Percentiles rank a stretch among this genome's conserved stretches.
phyloP scores from a whole-genome alignment of 768 basidiomycete genomes.

The Suillus cothurnatus region DNA sequence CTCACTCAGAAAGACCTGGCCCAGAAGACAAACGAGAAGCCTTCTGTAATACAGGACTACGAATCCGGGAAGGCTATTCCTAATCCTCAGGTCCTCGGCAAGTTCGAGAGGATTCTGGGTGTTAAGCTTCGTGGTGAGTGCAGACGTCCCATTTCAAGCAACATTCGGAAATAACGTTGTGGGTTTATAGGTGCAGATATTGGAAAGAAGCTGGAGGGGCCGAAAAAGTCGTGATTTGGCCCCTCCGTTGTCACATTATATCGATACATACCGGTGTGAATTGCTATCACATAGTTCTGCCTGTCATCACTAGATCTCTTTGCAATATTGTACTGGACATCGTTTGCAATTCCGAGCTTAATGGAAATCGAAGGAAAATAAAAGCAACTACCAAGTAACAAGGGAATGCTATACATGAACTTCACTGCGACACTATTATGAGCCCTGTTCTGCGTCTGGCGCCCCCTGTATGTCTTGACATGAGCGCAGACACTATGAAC shows the following conservation, averaged over 20 bases:
- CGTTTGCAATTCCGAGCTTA: constrained; percentile 11
- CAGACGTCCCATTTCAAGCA: background rate
- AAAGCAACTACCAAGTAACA: background rate
- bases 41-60: constrained; percentile 84
- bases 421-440: constrained; percentile 11
- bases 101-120: constrained; percentile 83
- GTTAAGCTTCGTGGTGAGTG: constrained; percentile 86
- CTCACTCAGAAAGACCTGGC: constrained; percentile 93
- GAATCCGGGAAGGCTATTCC: constrained; percentile 88
- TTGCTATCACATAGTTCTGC: constrained; percentile 19
- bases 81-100: constrained; percentile 81
- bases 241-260: constrained; percentile 37
- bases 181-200: constrained; percentile 63
- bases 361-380: constrained; percentile 11
- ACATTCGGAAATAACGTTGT: constrained; percentile 7
- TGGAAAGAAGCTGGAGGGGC: constrained; percentile 83
- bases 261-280: constrained; percentile 29
- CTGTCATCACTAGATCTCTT: constrained; percentile 25
- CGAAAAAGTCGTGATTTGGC: constrained; percentile 66
- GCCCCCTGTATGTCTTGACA: constrained; percentile 29
- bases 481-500: background rate
- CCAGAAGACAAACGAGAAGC: constrained; percentile 92
- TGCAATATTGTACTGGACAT: constrained; percentile 26
- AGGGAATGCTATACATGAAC: constrained; percentile 1
- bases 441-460: constrained; percentile 32